These are phyloP conservation scores for Viola odorata DNA, from an alignment of 345 rosid species.

Conservation along the genomic window DNA sequence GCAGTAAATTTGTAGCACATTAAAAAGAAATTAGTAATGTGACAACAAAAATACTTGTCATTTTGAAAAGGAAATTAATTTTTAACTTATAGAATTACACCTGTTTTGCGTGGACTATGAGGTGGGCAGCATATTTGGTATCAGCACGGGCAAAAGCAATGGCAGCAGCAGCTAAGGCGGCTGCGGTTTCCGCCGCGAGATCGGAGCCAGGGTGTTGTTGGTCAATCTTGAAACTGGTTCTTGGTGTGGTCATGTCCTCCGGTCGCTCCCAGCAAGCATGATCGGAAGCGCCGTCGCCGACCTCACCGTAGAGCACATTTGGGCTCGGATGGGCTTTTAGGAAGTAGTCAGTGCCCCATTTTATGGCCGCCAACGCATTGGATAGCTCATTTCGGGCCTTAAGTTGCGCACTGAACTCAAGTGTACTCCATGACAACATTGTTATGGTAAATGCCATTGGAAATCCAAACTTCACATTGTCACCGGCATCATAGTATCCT, in stretches of 20 bases:
- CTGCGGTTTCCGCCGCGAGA: slow-evolving; percentile 12
- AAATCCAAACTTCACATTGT: slow-evolving; percentile 60
- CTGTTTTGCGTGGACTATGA: background rate
- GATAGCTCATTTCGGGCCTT: slow-evolving; percentile 44
- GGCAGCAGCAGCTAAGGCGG: slow-evolving; percentile 12
- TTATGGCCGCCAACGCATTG: slow-evolving; percentile 42
- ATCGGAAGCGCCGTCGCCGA: slow-evolving; percentile 43
- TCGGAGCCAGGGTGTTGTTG: slow-evolving; percentile 9
- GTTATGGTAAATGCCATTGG: slow-evolving; percentile 62
- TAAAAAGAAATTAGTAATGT: too few species aligned
- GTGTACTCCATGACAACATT: slow-evolving; percentile 53
- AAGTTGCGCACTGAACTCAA: slow-evolving; percentile 38
- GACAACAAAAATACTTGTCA: too few species aligned
- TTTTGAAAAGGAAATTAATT: too few species aligned
- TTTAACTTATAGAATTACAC: too few species aligned
- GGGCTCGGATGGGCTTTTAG: slow-evolving; percentile 51
- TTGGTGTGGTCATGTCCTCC: slow-evolving; percentile 20
- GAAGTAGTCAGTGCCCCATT: slow-evolving; percentile 62
- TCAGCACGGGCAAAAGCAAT: background rate
- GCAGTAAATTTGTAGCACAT: background rate
- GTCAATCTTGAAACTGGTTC: slow-evolving; percentile 4
- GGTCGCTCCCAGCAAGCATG: slow-evolving; percentile 61
- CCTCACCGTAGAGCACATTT: slow-evolving; percentile 32
- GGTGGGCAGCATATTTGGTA: background rate
- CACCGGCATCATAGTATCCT: slow-evolving; percentile 67